These are phyloP conservation scores for Fraxinus albicans DNA, from an alignment of 305 asterid species.

Conservation along the genomic window DNA sequence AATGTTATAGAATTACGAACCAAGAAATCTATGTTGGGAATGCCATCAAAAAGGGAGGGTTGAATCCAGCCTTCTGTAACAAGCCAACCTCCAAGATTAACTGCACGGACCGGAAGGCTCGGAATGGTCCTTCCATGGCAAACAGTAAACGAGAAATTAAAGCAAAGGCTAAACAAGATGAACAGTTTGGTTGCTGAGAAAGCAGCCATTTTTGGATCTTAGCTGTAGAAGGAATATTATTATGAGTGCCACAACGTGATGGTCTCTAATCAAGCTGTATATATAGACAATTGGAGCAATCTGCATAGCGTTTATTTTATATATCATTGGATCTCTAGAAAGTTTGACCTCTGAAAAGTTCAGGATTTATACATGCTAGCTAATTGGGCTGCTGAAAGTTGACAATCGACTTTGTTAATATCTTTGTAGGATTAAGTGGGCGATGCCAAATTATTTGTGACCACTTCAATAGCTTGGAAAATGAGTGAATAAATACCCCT, in stretches of 20 bases:
- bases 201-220: not conserved
- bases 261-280: not conserved
- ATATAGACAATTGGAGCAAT: not conserved
- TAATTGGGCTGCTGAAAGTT: not conserved
- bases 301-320: not conserved
- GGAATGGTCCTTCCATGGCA: slow-evolving; percentile 31
- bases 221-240: not conserved
- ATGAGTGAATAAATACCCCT: not conserved
- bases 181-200: slow-evolving; percentile 12
- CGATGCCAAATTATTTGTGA: not conserved
- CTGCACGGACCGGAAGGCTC: slow-evolving; percentile 54
- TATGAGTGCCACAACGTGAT: not conserved
- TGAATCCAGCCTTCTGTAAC: slow-evolving; percentile 76
- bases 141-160: slow-evolving; percentile 21
- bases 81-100: slow-evolving; percentile 80
- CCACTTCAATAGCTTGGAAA: not conserved
- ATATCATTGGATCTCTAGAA: not conserved
- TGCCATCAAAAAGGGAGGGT: slow-evolving; percentile 64
- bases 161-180: slow-evolving; percentile 28
- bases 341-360: not conserved
- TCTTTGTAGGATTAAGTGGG: not conserved
- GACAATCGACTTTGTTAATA: not conserved
- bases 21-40: slow-evolving; percentile 64
- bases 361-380: not conserved
- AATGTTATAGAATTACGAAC: slow-evolving; percentile 24